Percentiles rank a stretch among this genome's conserved stretches.
phyloP scores from a whole-genome alignment of 2,329 filamentous ascomycete species.

The Pseudogymnoascus verrucosus region DNA sequence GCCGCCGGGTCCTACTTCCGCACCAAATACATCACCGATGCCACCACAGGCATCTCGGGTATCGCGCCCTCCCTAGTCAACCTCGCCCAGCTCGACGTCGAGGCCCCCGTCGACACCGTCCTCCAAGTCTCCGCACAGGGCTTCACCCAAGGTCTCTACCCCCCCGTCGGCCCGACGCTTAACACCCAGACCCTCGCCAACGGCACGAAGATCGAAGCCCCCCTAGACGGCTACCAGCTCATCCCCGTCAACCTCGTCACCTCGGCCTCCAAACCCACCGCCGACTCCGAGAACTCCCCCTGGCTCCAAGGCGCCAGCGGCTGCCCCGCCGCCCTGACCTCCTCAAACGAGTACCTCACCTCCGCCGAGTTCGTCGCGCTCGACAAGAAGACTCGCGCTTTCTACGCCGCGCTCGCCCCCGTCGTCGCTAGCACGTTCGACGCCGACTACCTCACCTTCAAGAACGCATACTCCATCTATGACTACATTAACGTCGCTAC shows the following conservation, averaged over 20 bases:
- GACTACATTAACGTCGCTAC: slow-evolving; percentile 52
- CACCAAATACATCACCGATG: slow-evolving; percentile 59
- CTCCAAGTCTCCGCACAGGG: slow-evolving; percentile 71
- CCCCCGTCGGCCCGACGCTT: slow-evolving; percentile 52
- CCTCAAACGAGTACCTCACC: slow-evolving; percentile 47
- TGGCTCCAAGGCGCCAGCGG: slow-evolving; percentile 53
- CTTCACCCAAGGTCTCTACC: slow-evolving; percentile 83
- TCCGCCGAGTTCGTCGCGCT: slow-evolving; percentile 39
- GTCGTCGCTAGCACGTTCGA: slow-evolving; percentile 47
- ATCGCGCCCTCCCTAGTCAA: slow-evolving; percentile 60
- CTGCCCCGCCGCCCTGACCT: slow-evolving; percentile 46
- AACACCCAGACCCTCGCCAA: slow-evolving; percentile 61
- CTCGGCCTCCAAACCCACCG: slow-evolving; percentile 36
- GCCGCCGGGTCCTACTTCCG: slow-evolving; percentile 69
- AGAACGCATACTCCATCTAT: slow-evolving; percentile 48
- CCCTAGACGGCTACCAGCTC: slow-evolving; percentile 75
- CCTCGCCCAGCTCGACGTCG: slow-evolving; percentile 62
- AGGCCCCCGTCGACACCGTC: slow-evolving; percentile 66
- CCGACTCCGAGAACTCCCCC: slow-evolving; percentile 46
- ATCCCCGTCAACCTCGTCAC: slow-evolving; percentile 62
- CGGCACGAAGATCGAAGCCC: slow-evolving; percentile 55
- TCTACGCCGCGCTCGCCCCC: slow-evolving; percentile 47
- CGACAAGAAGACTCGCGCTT: slow-evolving; percentile 48
- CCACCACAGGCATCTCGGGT: slow-evolving; percentile 51
- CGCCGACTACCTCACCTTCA: slow-evolving; percentile 40